Percentiles rank a stretch among this genome's conserved stretches.
Evolutionary conservation across 352 stramenopile genomes (phyloP).

Genomic region (Globisporangium sylvaticum): DNA sequence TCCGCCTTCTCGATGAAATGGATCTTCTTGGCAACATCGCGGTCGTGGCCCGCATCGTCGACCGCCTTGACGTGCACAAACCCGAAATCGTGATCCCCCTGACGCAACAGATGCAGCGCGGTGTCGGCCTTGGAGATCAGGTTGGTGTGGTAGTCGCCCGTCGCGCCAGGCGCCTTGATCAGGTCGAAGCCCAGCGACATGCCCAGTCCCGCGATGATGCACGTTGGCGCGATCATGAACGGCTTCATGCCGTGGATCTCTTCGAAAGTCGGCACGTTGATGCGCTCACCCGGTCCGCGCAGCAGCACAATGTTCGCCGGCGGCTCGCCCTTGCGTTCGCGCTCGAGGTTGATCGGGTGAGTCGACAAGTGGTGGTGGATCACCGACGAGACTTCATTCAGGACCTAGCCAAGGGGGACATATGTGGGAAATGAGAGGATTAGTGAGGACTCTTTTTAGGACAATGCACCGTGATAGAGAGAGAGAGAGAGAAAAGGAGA

Average conservation of each 20-base stretch:
- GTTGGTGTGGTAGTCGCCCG: slow-evolving; percentile 85
- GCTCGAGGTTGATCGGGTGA: slow-evolving; percentile 77
- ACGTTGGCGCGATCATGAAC: slow-evolving; percentile 89
- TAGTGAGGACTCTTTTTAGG: neutral
- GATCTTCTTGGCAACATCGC: slow-evolving; percentile 80
- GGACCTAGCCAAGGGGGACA: slow-evolving; percentile 16
- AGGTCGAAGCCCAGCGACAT: slow-evolving; percentile 85
- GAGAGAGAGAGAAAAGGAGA: neutral
- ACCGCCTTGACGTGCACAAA: slow-evolving; percentile 88
- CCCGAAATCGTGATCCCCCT: slow-evolving; percentile 59
- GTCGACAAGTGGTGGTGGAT: slow-evolving; percentile 59
- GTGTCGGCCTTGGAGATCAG: slow-evolving; percentile 76
- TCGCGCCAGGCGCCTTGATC: slow-evolving; percentile 60
- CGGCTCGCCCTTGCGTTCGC: slow-evolving; percentile 43
- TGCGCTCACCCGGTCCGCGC: slow-evolving; percentile 78
- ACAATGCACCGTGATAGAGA: neutral
- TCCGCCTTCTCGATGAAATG: slow-evolving; percentile 83
- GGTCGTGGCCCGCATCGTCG: slow-evolving; percentile 83
- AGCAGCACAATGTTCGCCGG: slow-evolving; percentile 85
- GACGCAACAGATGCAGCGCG: slow-evolving; percentile 41
- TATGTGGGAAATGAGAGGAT: neutral
- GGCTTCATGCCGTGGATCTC: slow-evolving; percentile 75
- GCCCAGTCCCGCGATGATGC: slow-evolving; percentile 83
- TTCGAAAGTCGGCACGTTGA: slow-evolving; percentile 79
- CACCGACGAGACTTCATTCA: slow-evolving; percentile 72